Evolutionary conservation across 2,329 filamentous ascomycete species (phyloP), one percentile per base, ranked within the genome.

Genomic region (Aureobasidium uvarum): DNA sequence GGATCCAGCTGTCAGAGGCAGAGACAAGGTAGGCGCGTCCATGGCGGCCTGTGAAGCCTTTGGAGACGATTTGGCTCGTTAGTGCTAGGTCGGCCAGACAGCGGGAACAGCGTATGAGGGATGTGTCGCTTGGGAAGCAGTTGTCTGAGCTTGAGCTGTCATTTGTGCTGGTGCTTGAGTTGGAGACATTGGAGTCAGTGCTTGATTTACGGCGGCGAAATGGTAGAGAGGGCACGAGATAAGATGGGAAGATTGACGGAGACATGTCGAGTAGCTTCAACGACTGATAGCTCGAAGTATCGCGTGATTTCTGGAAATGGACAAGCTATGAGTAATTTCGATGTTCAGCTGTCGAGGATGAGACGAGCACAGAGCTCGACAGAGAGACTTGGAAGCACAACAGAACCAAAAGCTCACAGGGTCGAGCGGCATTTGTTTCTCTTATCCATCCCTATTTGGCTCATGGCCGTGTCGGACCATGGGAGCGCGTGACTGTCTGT

Each of bases 21-120:
- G 83, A 78, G 38, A 88, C 85, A 66, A 88, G 83, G 74, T 86
- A 88, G 48, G 86, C 86, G 65, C 85, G 84, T 6, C 86, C 86
- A 72, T 88, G 83, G 20, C 85, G 83, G 68, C 86, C 86, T 28
- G 84, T 88, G 75, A 88, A 88, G 63, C 85, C 85, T 76, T 87
- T 87, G 76, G 79, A 83, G 71, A 88, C 84, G 66, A 88, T 86
- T 68, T 86, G 84, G 6, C 80, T 80, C 18, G 83, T 82, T 63
- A 84, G 78, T 68, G 84, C 84, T 54, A 88, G 79, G 71, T 87
- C 83, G 13, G 83, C 77, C 46, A 84, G 81, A 72, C 86, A 88
- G 69, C 81, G 81, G 33, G 81, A 79, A 74, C 86, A 88, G 70
- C 81, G 82, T 28, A 88, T 80, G 72, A 83, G 82, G 2, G 85